phyloP scores from a whole-genome alignment of 2,329 filamentous ascomycete genomes.

The Cladosporium velox region DNA sequence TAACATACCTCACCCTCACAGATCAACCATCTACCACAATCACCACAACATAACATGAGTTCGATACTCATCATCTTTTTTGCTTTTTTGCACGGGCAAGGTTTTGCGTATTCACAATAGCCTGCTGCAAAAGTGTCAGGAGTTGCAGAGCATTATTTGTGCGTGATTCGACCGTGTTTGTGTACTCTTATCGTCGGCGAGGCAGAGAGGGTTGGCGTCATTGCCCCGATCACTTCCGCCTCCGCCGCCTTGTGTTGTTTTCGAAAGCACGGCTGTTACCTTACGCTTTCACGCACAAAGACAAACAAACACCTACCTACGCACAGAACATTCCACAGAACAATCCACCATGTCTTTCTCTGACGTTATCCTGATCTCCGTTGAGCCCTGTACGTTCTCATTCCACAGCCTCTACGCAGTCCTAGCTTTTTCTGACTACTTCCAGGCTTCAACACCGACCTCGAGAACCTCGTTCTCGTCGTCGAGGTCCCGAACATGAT shows the following conservation, averaged over 20 bases:
- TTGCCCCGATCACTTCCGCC: not conserved
- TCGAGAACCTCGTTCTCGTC: not conserved
- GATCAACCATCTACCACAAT: not conserved
- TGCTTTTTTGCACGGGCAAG: not conserved
- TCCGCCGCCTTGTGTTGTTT: not conserved
- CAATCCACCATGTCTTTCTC: not conserved
- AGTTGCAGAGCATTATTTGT: not conserved
- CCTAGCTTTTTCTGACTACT: not conserved
- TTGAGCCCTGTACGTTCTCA: not conserved
- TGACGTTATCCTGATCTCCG: not conserved
- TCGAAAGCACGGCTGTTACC: not conserved
- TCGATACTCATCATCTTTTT: slow-evolving; percentile 5
- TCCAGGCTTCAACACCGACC: not conserved
- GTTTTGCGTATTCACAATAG: not conserved
- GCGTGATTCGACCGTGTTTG: not conserved
- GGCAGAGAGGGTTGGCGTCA: not conserved
- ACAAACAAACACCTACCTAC: not conserved
- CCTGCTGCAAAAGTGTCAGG: not conserved
- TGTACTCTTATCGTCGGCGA: not conserved
- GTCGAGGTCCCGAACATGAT: not conserved
- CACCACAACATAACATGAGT: not conserved
- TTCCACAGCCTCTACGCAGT: not conserved
- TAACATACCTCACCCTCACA: not conserved
- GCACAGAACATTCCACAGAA: not conserved
- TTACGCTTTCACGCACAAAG: not conserved